A percentile compares a stretch with the other conserved stretches of the same genome.
Conservation (phyloP, 768 basidiomycete species). For the Russula sp. region DNA sequence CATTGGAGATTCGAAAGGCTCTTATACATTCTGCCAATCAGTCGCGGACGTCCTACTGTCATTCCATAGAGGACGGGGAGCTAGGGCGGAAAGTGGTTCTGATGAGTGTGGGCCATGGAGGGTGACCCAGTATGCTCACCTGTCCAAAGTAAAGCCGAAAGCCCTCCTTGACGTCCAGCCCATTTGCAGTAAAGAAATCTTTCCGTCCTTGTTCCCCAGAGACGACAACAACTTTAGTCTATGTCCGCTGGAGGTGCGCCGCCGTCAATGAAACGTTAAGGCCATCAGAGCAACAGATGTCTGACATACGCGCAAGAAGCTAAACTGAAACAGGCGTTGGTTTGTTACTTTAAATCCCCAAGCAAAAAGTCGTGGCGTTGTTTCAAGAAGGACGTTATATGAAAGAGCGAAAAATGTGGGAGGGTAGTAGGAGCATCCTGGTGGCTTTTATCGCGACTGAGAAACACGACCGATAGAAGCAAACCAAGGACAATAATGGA, state of each 20-base stretch:
- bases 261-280: slow-evolving; percentile 12
- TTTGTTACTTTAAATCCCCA: slow-evolving; percentile 69
- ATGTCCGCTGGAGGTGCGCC: slow-evolving; percentile 29
- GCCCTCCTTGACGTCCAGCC: slow-evolving; percentile 68
- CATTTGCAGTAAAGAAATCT: slow-evolving; percentile 63
- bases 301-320: slow-evolving; percentile 57
- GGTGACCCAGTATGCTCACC: slow-evolving; percentile 42
- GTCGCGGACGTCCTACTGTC: slow-evolving; percentile 61
- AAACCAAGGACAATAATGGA: slow-evolving; percentile 33
- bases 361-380: slow-evolving; percentile 69
- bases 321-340: slow-evolving; percentile 64
- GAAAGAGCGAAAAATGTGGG: slow-evolving; percentile 56
- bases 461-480: slow-evolving; percentile 21
- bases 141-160: slow-evolving; percentile 77
- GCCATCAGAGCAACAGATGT: slow-evolving; percentile 7
- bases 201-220: slow-evolving; percentile 70
- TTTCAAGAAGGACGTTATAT: slow-evolving; percentile 66
- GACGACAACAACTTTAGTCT: slow-evolving; percentile 74
- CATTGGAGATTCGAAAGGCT: slow-evolving; percentile 62
- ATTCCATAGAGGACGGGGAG: slow-evolving; percentile 75
- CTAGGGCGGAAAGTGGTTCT: slow-evolving; percentile 38
- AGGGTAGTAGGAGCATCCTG: slow-evolving; percentile 50
- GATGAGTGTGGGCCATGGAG: not conserved
- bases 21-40: slow-evolving; percentile 66
- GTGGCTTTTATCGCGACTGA: slow-evolving; percentile 5